These are phyloP conservation scores for Galeopsis tetrahit DNA, from an alignment of 257 asterid genomes.

Conservation along the genomic window DNA sequence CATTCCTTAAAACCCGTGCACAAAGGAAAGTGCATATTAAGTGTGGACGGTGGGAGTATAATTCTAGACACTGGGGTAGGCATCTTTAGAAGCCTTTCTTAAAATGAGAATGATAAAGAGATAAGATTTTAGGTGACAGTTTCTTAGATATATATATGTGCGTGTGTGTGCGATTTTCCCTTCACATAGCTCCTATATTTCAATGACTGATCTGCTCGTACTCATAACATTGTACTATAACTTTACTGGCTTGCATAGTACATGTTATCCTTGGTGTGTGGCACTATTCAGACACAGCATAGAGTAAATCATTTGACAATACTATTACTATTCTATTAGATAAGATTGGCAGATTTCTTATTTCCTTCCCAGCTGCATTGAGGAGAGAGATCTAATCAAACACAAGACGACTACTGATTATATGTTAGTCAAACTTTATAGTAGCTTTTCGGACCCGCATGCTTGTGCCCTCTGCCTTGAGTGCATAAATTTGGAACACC, in stretches of 20 bases:
- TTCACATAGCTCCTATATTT: not conserved
- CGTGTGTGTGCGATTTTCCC: not conserved
- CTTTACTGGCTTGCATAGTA: not conserved
- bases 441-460: not conserved
- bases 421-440: not conserved
- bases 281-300: not conserved
- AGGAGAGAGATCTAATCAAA: not conserved
- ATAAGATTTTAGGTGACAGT: not conserved
- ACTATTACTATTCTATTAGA: not conserved
- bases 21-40: too few relatives aligned
- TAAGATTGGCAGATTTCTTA: not conserved
- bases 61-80: not conserved
- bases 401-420: conserved; percentile 4
- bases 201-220: conserved; percentile 3
- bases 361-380: conserved; percentile 1
- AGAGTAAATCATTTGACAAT: not conserved
- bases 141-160: not conserved
- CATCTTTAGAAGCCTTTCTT: not conserved
- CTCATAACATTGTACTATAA: conserved; percentile 4
- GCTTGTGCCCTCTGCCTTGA: conserved; percentile 9
- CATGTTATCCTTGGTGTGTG: not conserved
- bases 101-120: conserved; percentile 1
- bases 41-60: not conserved
- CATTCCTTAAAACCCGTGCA: too few relatives aligned
- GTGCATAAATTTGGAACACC: not conserved